phyloP scores from a whole-genome alignment of 1,139 yeast genomes.

The Scheffersomyces parashehatae region DNA sequence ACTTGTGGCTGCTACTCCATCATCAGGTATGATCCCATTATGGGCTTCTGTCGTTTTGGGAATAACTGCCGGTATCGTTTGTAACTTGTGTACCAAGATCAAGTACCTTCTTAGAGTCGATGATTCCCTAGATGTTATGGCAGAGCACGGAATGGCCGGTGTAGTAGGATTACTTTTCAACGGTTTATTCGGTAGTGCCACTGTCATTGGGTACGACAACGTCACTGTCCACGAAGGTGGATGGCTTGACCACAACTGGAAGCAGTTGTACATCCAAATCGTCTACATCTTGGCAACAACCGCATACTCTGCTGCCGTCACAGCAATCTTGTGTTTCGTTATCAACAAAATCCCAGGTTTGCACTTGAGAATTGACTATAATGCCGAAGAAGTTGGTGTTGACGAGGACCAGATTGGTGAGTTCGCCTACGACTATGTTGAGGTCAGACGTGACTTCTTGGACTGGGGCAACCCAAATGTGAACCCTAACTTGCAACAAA shows the following conservation, averaged over 20 bases:
- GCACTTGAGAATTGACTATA: conserved; percentile 75
- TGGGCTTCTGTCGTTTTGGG: conserved; percentile 93
- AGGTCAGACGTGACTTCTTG: conserved; percentile 89
- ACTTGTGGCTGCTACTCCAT: conserved; percentile 93
- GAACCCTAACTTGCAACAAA: conserved; percentile 23
- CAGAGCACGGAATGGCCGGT: conserved; percentile 98
- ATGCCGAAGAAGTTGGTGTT: conserved; percentile 84
- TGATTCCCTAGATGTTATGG: conserved; percentile 92
- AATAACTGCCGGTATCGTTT: conserved; percentile 72
- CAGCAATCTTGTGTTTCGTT: conserved; percentile 72
- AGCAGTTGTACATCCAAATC: conserved; percentile 86
- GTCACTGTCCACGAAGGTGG: conserved; percentile 84
- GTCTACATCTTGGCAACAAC: conserved; percentile 76
- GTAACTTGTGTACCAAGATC: conserved; percentile 88
- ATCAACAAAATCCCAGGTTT: conserved; percentile 82
- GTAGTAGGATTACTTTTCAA: conserved; percentile 84
- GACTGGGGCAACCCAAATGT: conserved; percentile 53
- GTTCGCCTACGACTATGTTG: conserved; percentile 97
- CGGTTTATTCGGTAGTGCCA: conserved; percentile 82
- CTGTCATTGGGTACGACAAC: conserved; percentile 89
- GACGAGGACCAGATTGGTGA: conserved; percentile 98
- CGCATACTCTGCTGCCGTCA: conserved; percentile 77
- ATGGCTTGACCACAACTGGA: conserved; percentile 88
- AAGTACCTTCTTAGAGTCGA: conserved; percentile 82
- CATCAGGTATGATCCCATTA: conserved; percentile 85